phyloP scores from a whole-genome alignment of 257 asterid genomes.

The Solanum sitiens region DNA sequence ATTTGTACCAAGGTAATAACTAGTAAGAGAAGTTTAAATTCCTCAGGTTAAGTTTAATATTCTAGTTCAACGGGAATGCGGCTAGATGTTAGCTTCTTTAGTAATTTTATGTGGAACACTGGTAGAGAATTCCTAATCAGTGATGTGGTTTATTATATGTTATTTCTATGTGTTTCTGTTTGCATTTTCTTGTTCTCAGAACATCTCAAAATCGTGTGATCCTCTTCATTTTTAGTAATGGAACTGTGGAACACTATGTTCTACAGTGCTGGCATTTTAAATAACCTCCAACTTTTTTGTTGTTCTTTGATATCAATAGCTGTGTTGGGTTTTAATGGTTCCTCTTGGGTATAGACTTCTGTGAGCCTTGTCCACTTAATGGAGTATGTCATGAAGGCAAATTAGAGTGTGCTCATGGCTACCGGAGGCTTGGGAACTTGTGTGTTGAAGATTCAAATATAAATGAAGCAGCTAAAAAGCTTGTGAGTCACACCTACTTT shows the following conservation, averaged over 20 bases:
- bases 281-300: background rate
- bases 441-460: constrained; percentile 73
- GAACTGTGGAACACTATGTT: background rate
- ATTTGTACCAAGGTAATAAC: background rate
- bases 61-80: background rate
- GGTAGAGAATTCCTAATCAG: background rate
- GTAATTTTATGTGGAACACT: background rate
- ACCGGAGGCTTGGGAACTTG: constrained; percentile 43
- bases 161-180: background rate
- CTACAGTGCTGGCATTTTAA: background rate
- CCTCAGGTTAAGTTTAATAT: background rate
- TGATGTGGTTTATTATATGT: background rate
- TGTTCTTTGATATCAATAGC: background rate
- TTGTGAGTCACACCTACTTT: constrained; percentile 32
- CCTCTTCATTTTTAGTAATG: background rate
- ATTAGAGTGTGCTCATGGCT: constrained; percentile 61
- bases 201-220: background rate
- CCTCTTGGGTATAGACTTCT: constrained; percentile 38
- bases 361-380: constrained; percentile 75
- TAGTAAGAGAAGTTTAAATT: background rate
- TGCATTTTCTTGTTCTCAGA: background rate
- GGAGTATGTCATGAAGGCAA: constrained; percentile 74
- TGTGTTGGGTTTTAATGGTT: background rate
- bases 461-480: constrained; percentile 41
- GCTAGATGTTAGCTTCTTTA: background rate